phyloP scores from a whole-genome alignment of 164 flowering plant genomes.

The Euptelea pleiosperma region DNA sequence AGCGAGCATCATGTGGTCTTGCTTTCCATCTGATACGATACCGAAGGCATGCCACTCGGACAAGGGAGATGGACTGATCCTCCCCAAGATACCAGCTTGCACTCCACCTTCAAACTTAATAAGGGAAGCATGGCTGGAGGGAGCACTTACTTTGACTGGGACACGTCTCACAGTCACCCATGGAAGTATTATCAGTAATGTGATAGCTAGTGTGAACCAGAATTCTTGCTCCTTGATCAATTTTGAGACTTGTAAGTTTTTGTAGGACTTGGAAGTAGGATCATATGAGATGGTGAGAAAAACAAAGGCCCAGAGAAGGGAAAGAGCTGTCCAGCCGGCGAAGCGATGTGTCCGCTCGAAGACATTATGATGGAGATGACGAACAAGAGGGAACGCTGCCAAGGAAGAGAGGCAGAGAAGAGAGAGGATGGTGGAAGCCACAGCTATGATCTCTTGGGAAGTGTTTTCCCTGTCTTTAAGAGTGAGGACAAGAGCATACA shows the following conservation, averaged over 20 bases:
- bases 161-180: slow-evolving; percentile 47
- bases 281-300: slow-evolving; percentile 37
- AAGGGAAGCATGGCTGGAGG: slow-evolving; percentile 53
- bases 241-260: slow-evolving; percentile 14
- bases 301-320: slow-evolving; percentile 46
- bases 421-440: slow-evolving; percentile 33
- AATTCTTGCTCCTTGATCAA: slow-evolving; percentile 37
- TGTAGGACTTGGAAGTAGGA: slow-evolving; percentile 33
- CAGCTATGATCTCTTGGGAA: slow-evolving; percentile 28
- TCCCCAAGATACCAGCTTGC: slow-evolving; percentile 44
- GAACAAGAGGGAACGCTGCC: too few species aligned
- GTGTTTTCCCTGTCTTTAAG: slow-evolving; percentile 29
- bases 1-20: slow-evolving; percentile 63
- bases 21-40: slow-evolving; percentile 50
- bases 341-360: slow-evolving; percentile 52
- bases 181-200: slow-evolving; percentile 47
- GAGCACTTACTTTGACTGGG: slow-evolving; percentile 34
- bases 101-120: slow-evolving; percentile 56
- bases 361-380: slow-evolving; percentile 54
- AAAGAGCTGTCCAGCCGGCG: slow-evolving; percentile 46
- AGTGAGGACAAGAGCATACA: slow-evolving; percentile 38
- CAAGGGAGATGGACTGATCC: slow-evolving; percentile 56
- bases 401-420: slow-evolving; percentile 38
- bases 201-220: slow-evolving; percentile 49
- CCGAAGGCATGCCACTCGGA: too few species aligned